phyloP scores from a whole-genome alignment of 2,329 filamentous ascomycete species.

The Neopestalotiopsis sp. region DNA sequence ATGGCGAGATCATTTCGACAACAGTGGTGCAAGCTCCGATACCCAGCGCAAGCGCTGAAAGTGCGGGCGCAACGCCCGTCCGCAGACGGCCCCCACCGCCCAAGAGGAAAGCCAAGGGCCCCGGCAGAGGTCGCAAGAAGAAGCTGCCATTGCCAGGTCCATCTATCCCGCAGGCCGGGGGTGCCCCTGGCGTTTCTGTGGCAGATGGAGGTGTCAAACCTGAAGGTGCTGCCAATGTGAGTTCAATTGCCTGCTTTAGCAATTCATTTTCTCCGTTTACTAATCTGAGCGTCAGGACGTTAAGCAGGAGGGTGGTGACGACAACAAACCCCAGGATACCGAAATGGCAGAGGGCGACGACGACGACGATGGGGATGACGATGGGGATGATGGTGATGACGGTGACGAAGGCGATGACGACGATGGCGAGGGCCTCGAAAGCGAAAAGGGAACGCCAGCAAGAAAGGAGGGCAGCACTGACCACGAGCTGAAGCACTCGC shows the following conservation, averaged over 20 bases:
- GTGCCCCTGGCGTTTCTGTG: conserved; percentile 44
- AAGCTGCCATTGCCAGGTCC: conserved; percentile 53
- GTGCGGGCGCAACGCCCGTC: conserved; percentile 47
- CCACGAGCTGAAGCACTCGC: conserved; percentile 37
- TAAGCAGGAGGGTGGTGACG: conserved; percentile 51
- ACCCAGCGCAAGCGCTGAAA: conserved; percentile 63
- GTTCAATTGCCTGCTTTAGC: conserved; percentile 23
- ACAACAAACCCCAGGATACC: conserved; percentile 52
- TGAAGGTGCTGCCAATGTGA: conserved; percentile 46
- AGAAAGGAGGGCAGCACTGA: conserved; percentile 38
- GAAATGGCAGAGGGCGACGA: conserved; percentile 61
- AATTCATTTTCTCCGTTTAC: conserved; percentile 22
- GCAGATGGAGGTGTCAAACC: conserved; percentile 44
- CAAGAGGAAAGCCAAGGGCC: conserved; percentile 81
- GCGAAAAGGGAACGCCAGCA: conserved; percentile 46
- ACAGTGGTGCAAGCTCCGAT: conserved; percentile 58
- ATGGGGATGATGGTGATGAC: conserved; percentile 52
- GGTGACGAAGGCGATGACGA: conserved; percentile 51
- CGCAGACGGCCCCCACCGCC: conserved; percentile 74
- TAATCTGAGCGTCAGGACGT: conserved; percentile 37
- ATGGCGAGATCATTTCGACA: conserved; percentile 78
- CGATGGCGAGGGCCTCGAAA: conserved; percentile 48
- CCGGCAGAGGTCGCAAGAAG: conserved; percentile 81
- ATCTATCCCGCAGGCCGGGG: conserved; percentile 36
- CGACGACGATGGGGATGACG: conserved; percentile 53